Evolutionary conservation across 257 asterid genomes (phyloP), one percentile per base, ranked within the genome.

Genomic region (Cruciata laevipes): DNA sequence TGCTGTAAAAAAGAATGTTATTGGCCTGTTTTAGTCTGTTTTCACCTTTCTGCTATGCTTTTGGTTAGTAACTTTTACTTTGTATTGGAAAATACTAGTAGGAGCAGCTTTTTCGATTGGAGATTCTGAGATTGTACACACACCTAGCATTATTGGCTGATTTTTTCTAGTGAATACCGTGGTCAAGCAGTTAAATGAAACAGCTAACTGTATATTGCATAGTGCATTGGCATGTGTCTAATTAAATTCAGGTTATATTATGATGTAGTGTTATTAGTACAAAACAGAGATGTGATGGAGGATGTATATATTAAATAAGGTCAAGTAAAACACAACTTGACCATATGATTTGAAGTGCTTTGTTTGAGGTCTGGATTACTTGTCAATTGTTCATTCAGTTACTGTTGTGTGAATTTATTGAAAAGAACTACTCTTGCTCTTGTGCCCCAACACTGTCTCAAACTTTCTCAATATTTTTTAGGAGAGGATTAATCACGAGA

Each of bases 401-500:
- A 38, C 5, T 20, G 2, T 44, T 24, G 38, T 65, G 10, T 40
- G 31, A 13, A 24, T 12, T 23, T 5, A 2, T 17, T 30, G 59
- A 16, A 47, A 13, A 64, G 24, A 6, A 27, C 24, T 25, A 14
- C 59, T 42, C 40, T 27, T 52, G 20, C 8, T 66, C 51, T 30
- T 18, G 31, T 66, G 32, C 13, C 32, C 14, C 0, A 47, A 47
- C 32, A n/a, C 25, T 33, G 9, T 17, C 25, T 52, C 32, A 51
- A 21, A 35, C 58, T 37, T 37, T 65, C 12, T 73, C 52, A 53
- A 65, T 63, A 32, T 65, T 33, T 75, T 81, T 69, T 88, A 93
- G 99, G 79, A 90, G 95, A 79, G 99, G 99, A 73, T 77, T 93
- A 69, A 90, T 93, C 75, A 93, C 99, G 37, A 77, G 97, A 80